Conservation (phyloP, 179 eudicot species). For the Gypsophila paniculata region DNA sequence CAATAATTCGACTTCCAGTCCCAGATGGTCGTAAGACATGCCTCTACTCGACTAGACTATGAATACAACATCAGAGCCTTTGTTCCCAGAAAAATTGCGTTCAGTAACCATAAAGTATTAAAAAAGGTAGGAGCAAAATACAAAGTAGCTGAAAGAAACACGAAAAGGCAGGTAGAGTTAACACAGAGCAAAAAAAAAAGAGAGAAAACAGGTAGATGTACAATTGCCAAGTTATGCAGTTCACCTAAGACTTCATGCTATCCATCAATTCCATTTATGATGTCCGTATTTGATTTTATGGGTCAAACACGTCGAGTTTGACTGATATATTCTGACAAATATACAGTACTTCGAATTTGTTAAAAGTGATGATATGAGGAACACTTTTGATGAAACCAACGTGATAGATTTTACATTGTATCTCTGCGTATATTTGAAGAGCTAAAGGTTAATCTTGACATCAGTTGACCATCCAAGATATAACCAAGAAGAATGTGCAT, state of each 20-base stretch:
- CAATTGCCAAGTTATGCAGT: neutral
- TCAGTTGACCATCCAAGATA: neutral
- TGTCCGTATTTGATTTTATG: neutral
- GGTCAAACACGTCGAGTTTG: no score
- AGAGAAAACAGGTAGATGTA: neutral
- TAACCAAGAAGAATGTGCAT: neutral
- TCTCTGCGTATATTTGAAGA: no score
- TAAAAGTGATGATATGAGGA: no score
- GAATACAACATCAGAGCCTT: neutral
- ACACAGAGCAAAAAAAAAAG: neutral
- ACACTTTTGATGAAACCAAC: no score
- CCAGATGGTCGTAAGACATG: neutral
- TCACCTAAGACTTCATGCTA: conserved; percentile 2
- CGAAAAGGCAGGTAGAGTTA: neutral
- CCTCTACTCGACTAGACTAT: neutral
- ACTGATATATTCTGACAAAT: no score
- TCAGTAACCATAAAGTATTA: neutral
- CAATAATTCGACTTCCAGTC: neutral
- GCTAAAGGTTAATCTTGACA: neutral
- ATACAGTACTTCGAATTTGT: no score
- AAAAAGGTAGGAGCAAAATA: neutral
- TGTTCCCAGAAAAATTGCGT: conserved; percentile 1
- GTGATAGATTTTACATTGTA: no score
- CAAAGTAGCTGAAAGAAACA: neutral
- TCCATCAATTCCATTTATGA: neutral